Evolutionary conservation across 2,329 filamentous ascomycete genomes (phyloP).

Genomic region (Aspergillus pseudoglaucus): DNA sequence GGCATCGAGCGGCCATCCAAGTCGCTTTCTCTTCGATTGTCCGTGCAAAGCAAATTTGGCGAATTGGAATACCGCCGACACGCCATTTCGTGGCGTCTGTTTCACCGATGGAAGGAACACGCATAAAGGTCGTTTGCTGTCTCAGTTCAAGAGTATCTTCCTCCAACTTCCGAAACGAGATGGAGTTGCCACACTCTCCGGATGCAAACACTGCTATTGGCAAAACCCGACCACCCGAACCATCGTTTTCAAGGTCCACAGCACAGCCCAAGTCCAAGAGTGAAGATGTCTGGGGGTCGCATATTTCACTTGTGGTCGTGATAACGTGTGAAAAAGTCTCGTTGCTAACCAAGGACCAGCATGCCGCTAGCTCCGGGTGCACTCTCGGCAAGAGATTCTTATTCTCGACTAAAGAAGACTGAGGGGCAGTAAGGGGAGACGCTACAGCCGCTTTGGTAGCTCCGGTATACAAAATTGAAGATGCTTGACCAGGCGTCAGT

Average conservation of each 20-base stretch:
- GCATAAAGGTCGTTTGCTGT: slow-evolving; percentile 15
- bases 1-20: slow-evolving; percentile 48
- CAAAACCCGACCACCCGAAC: slow-evolving; percentile 20
- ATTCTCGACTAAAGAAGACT: slow-evolving; percentile 13
- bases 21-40: slow-evolving; percentile 32
- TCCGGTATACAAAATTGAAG: slow-evolving; percentile 25
- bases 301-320: slow-evolving; percentile 19
- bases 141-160: slow-evolving; percentile 21
- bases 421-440: slow-evolving; percentile 13
- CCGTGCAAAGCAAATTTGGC: slow-evolving; percentile 49
- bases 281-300: slow-evolving; percentile 30
- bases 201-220: slow-evolving; percentile 32
- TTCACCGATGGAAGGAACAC: slow-evolving; percentile 36
- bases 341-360: slow-evolving; percentile 22
- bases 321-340: slow-evolving; percentile 29
- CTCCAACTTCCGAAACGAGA: slow-evolving; percentile 39
- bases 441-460: slow-evolving; percentile 20
- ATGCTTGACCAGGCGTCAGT: slow-evolving; percentile 9
- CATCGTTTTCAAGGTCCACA: slow-evolving; percentile 26
- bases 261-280: slow-evolving; percentile 48
- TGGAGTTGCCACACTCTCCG: slow-evolving; percentile 42
- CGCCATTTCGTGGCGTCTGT: slow-evolving; percentile 45
- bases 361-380: slow-evolving; percentile 32
- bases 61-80: slow-evolving; percentile 44
- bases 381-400: slow-evolving; percentile 19